Base-by-base conservation (phyloP, 2,329 filamentous ascomycete genomes). In the Fusarium fracticaudum region DNA sequence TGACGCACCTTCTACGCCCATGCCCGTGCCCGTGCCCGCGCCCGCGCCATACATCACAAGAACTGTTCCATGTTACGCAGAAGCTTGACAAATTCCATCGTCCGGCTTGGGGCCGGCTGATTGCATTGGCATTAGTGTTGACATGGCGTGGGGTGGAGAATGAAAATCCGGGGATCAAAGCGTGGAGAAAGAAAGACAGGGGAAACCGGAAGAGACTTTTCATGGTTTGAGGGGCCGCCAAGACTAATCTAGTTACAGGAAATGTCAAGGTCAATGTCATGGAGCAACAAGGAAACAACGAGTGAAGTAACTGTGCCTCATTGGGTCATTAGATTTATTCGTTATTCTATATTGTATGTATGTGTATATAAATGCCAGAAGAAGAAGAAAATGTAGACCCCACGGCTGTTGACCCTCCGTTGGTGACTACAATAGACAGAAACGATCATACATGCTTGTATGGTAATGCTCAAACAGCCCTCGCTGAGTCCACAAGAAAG, bases 161-260 rank as follows among this genome's bases (percentile, higher is more conserved):
- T 60, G 62, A 74, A 75, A 75, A 75, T 73, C 72, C 41, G 69
- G 73, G 69, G 73, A 57, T 48, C 57, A 62, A 64, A 64, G 40
- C 66, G 54, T 70, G 69, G 54, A 73, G 64, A 55, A 69, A 41
- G 29, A 57, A 69, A 41, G 29, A 57, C 44, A 67, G 54, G 26
- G 58, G 37, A 47, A 57, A n/a, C 61, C 26, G 72, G 67, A 69
- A 53, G 57, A 48, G 51, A 51, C 57, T 26, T 60, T 50, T 26
- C n/a, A 51, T 37, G 63, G 50, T 53, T 47, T 68, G 17, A 53
- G 58, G 63, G 57, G 48, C 50, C 64, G 58, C 40, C 47, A 20
- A 47, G 57, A 58, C 55, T 69, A 58, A 68, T 60, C 37, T 45
- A 35, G n/a, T 38, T 53, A 24, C 24, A 53, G 31, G 35, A 29